Evolutionary conservation across 208 protist species (phyloP).

Genomic region (Leishmania gerbilli): DNA sequence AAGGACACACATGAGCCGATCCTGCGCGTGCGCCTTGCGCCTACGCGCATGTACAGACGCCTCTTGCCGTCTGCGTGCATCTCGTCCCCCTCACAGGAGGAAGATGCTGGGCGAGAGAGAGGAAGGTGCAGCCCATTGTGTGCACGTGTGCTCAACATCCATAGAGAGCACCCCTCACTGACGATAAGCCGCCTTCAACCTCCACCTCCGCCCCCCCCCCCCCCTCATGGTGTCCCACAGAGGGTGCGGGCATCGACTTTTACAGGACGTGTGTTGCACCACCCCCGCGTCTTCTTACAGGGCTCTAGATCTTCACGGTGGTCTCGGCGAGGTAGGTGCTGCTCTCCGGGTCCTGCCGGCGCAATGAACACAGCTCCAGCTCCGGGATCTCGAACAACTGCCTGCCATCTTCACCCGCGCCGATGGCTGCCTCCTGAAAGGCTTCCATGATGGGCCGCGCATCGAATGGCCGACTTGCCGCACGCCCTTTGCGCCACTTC

Average conservation of each 20-base stretch:
- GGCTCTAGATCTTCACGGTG: conserved; percentile 25
- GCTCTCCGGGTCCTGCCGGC: conserved; percentile 18
- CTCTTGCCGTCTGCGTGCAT: background rate
- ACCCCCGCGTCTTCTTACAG: background rate
- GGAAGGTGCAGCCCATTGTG: background rate
- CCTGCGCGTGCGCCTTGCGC: background rate
- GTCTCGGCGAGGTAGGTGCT: conserved; percentile 39
- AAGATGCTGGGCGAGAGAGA: background rate
- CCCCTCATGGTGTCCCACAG: background rate
- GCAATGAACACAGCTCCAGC: conserved; percentile 43
- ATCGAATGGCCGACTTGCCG: conserved; percentile 37
- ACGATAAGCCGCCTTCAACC: background rate
- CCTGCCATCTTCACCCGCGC: conserved; percentile 22
- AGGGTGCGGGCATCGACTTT: background rate
- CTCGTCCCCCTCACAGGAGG: background rate
- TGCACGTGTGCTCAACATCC: background rate
- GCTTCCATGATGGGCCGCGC: conserved; percentile 35
- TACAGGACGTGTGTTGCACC: background rate
- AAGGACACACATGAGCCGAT: background rate
- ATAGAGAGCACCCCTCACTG: background rate
- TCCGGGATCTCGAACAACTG: conserved; percentile 28
- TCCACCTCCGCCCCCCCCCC: background rate
- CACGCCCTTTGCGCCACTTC: conserved; percentile 54
- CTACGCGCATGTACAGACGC: background rate
- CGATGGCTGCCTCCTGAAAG: conserved; percentile 26